Evolutionary conservation across 2,329 filamentous ascomycete genomes (phyloP).

Genomic region (Berkeleyomyces basicola): DNA sequence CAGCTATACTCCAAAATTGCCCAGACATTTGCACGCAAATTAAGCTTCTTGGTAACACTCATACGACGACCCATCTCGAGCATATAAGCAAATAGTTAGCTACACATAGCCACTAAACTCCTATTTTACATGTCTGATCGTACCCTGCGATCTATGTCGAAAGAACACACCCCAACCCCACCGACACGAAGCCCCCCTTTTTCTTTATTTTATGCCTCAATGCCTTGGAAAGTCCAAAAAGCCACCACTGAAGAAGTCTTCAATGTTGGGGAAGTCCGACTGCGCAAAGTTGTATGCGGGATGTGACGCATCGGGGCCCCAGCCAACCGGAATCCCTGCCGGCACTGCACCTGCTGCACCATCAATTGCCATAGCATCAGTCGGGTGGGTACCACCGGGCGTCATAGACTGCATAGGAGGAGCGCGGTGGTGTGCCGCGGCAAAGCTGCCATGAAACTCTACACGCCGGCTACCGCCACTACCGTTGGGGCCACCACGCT

Average conservation of each 20-base stretch:
- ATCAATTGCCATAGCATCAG: conserved; percentile 11
- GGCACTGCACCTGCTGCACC: not conserved
- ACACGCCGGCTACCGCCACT: not conserved
- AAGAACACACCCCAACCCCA: not conserved
- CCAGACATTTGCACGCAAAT: too few relatives aligned
- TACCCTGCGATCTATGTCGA: not conserved
- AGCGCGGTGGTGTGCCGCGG: conserved; percentile 3
- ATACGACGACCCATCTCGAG: too few relatives aligned
- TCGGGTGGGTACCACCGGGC: not conserved
- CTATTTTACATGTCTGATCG: not conserved
- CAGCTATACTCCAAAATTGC: not conserved
- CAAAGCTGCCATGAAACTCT: conserved; percentile 7
- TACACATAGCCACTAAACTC: not conserved
- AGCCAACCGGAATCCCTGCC: not conserved
- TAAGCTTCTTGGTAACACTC: too few relatives aligned
- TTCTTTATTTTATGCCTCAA: not conserved
- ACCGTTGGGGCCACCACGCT: not conserved
- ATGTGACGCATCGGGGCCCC: not conserved
- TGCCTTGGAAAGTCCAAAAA: conserved; percentile 13
- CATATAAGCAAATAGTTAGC: too few relatives aligned
- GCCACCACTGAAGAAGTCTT: conserved; percentile 13
- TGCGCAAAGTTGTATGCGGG: not conserved
- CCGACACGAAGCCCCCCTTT: not conserved
- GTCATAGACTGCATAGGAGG: not conserved
- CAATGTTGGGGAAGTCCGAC: conserved; percentile 12